Evolutionary conservation across 75 land plant genomes (phyloP).

Genomic region (Larix kaempferi): DNA sequence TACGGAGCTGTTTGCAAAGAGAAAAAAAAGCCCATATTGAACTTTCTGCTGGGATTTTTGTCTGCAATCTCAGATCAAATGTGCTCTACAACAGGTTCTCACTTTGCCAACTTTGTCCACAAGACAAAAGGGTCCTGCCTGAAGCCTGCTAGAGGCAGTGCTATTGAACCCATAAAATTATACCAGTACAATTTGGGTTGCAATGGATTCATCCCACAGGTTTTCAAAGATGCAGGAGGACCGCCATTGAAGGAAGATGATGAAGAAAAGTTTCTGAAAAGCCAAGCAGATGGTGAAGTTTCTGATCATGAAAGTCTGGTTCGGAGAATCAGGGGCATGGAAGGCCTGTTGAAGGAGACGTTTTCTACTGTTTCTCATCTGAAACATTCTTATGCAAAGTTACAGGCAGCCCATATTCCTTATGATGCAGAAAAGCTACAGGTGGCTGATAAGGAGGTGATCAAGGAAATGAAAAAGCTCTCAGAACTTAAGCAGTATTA

Average conservation of each 20-base stretch:
- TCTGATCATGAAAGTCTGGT: background rate
- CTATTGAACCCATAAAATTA: background rate
- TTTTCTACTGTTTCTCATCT: slow-evolving; percentile 7
- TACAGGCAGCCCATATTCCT: slow-evolving; percentile 23
- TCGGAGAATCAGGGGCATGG: background rate
- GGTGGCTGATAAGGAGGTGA: slow-evolving; percentile 24
- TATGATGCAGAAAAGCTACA: slow-evolving; percentile 17
- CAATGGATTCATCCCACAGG: background rate
- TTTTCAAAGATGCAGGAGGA: background rate
- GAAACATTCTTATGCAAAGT: slow-evolving; percentile 4
- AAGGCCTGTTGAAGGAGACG: slow-evolving; percentile 4
- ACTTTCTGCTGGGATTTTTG: too few species aligned
- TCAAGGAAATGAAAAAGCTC: slow-evolving; percentile 21
- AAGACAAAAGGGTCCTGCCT: background rate
- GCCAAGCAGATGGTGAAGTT: background rate
- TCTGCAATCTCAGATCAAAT: background rate
- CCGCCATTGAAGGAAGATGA: too few species aligned
- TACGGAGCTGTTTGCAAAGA: too few species aligned
- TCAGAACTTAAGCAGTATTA: slow-evolving; percentile 21
- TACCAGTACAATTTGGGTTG: background rate
- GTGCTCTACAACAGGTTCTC: background rate
- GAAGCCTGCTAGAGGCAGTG: background rate
- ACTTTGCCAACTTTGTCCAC: background rate
- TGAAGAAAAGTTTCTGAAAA: too few species aligned
- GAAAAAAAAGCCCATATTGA: background rate